Evolutionary conservation across 2,329 filamentous ascomycete species (phyloP).

Genomic region (Tolypocladium album): DNA sequence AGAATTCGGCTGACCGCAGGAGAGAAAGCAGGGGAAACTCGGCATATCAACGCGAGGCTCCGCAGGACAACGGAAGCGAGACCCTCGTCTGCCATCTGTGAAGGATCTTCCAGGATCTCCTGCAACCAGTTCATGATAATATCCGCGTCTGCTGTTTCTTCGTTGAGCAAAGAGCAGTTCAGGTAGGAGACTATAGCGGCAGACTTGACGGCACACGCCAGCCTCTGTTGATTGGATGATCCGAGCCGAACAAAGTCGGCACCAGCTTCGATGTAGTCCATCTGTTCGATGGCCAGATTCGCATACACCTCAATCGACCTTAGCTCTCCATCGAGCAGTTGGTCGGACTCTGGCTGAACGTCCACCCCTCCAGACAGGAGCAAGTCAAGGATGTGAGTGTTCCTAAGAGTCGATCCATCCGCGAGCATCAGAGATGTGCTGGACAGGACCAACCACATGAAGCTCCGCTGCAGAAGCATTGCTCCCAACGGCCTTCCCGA

Average conservation of each 20-base stretch:
- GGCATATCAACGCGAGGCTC: constrained; percentile 72
- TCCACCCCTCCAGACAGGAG: constrained; percentile 50
- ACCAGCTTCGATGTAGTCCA: constrained; percentile 77
- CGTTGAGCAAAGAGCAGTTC: constrained; percentile 74
- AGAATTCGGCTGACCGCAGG: constrained; percentile 68
- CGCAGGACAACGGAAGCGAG: constrained; percentile 72
- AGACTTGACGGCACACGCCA: constrained; percentile 79
- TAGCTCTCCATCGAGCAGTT: constrained; percentile 38
- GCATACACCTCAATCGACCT: constrained; percentile 53
- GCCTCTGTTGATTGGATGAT: constrained; percentile 73
- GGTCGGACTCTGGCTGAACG: constrained; percentile 20
- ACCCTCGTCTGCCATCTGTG: constrained; percentile 71
- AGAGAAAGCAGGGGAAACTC: constrained; percentile 60
- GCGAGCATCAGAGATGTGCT: constrained; percentile 64
- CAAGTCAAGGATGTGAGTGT: constrained; percentile 60
- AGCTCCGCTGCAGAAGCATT: constrained; percentile 82
- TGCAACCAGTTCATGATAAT: constrained; percentile 78
- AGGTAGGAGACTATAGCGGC: constrained; percentile 73
- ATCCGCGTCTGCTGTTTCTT: constrained; percentile 70
- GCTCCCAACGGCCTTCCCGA: constrained; percentile 75
- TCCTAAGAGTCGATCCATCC: constrained; percentile 46
- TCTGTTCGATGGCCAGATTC: constrained; percentile 67
- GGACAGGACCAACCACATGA: constrained; percentile 74
- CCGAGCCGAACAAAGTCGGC: constrained; percentile 77
- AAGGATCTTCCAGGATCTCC: constrained; percentile 63